These are phyloP conservation scores for Alternaria novae-zelandiae DNA, from an alignment of 2,329 filamentous ascomycete species.

Conservation along the genomic window DNA sequence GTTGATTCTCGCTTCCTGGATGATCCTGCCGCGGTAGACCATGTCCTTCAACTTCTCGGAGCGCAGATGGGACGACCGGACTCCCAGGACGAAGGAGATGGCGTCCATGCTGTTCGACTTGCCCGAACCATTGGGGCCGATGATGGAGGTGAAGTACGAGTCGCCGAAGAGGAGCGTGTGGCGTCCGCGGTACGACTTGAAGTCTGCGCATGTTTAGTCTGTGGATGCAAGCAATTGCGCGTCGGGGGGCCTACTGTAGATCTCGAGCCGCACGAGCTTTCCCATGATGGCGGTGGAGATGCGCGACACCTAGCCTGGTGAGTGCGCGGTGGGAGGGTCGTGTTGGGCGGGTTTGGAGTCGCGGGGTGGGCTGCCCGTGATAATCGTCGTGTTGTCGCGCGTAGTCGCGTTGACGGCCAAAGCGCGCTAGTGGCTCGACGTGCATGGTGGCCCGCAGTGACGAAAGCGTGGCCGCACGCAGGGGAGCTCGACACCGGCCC, in stretches of 20 bases:
- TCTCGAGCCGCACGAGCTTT: conserved; percentile 91
- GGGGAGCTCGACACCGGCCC: background rate
- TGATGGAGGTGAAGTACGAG: conserved; percentile 98
- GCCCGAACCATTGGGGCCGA: conserved; percentile 98
- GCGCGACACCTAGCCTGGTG: conserved; percentile 20
- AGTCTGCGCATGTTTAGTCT: conserved; percentile 65
- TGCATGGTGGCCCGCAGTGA: conserved; percentile 26
- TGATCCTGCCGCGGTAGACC: conserved; percentile 91
- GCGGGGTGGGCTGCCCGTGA: conserved; percentile 8
- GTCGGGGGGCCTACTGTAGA: conserved; percentile 74
- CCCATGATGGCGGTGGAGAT: conserved; percentile 68
- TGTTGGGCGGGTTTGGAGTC: conserved; percentile 5
- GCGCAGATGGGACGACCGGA: conserved; percentile 97
- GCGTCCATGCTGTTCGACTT: conserved; percentile 99
- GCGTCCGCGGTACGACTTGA: conserved; percentile 99
- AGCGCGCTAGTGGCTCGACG: conserved; percentile 20
- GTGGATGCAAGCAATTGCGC: conserved; percentile 14
- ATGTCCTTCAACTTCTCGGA: conserved; percentile 93
- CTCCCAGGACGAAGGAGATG: conserved; percentile 97
- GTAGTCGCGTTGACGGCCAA: conserved; percentile 21
- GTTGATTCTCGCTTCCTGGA: conserved; percentile 91
- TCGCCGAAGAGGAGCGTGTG: conserved; percentile 94
- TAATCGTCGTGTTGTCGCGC: conserved; percentile 7
- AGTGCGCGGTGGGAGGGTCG: conserved; percentile 12
- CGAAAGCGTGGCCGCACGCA: conserved; percentile 21